These are phyloP conservation scores for Sporothrix brunneoviolacea DNA, from an alignment of 2,329 filamentous ascomycete genomes.

Conservation along the genomic window DNA sequence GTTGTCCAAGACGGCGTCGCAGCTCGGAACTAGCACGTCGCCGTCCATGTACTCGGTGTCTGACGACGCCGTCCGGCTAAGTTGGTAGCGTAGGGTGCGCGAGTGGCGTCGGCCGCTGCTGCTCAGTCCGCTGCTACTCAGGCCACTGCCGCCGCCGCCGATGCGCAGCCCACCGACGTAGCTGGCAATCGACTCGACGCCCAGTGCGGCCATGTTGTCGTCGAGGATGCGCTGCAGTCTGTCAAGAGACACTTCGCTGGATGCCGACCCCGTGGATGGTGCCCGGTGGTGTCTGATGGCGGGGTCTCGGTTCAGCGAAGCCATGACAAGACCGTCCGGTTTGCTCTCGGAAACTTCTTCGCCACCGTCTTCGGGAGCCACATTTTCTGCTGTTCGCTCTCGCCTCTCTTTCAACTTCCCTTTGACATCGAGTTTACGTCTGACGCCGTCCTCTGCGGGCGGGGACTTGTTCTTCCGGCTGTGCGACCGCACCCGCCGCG, in stretches of 20 bases:
- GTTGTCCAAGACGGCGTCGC: constrained; percentile 82
- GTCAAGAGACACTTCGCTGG: constrained; percentile 68
- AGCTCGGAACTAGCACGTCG: constrained; percentile 76
- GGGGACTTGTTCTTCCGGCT: constrained; percentile 38
- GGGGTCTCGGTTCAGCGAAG: constrained; percentile 19
- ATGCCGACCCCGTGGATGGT: constrained; percentile 58
- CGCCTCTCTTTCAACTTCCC: constrained; percentile 29
- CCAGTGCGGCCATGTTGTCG: constrained; percentile 52
- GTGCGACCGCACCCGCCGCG: constrained; percentile 32
- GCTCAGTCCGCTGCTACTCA: background rate
- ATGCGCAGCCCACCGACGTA: background rate
- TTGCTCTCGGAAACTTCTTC: too few relatives aligned
- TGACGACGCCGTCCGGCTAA: constrained; percentile 56
- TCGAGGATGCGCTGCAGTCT: constrained; percentile 74
- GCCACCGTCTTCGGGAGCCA: background rate
- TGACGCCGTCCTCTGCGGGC: constrained; percentile 23
- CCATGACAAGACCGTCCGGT: too few relatives aligned
- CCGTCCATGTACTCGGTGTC: constrained; percentile 80
- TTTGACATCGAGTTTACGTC: constrained; percentile 8
- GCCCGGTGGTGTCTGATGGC: constrained; percentile 29
- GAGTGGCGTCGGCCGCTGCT: constrained; percentile 24
- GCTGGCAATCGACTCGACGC: constrained; percentile 29
- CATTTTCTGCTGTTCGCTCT: background rate
- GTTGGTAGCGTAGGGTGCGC: constrained; percentile 29
- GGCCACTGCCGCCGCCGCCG: background rate